Base-by-base conservation (phyloP, 1,139 yeast genomes). In the Meyerozyma athensensis region DNA sequence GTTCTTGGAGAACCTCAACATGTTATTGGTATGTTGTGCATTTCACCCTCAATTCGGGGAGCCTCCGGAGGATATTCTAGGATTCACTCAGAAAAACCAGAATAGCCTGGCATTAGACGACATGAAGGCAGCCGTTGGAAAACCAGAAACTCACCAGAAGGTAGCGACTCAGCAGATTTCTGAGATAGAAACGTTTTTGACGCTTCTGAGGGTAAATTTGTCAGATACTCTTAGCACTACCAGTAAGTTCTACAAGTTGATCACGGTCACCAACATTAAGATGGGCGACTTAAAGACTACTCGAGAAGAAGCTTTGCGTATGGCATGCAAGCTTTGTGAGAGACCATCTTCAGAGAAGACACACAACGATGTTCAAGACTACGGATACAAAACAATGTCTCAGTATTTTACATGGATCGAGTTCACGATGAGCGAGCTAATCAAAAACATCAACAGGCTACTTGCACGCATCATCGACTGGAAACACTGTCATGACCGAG, bases 101-200 rank as follows among this genome's bases (percentile, higher is more conserved):
- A 41, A 41, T 19, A 45, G 41, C 3, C 70, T 64, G 70, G 55
- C 62, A 0, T 50, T 65, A 18, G 72, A 66, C 17, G 41, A 49
- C 22, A 56, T 75, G 54, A 57, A 52, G 33, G 56, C 52, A 20
- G 48, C 56, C 4, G 43, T 43, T 17, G 42, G 40, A 13, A 36
- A 33, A 4, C 59, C 56, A 26, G 61, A 59, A 17, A 20, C 38
- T 1, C 59, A 54, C 4, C 54, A 61, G 2, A 58, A 50, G 17
- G 47, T 65, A 17, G 48, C 61, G 2, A 40, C 42, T 2, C 39
- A 39, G n/a, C 61, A 65, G 34, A 51, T 68, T 3, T 52, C 65
- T 13, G 84, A 79, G 34, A 77, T 80, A 34, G 77, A 72, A 36
- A 66, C 67, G 23, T 84, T 85, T 48, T 51, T 82, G 19, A 67